Evolutionary conservation across 192 early-diverging fungal genomes (phyloP).

Genomic region (Rhizoclosmatium sp.): DNA sequence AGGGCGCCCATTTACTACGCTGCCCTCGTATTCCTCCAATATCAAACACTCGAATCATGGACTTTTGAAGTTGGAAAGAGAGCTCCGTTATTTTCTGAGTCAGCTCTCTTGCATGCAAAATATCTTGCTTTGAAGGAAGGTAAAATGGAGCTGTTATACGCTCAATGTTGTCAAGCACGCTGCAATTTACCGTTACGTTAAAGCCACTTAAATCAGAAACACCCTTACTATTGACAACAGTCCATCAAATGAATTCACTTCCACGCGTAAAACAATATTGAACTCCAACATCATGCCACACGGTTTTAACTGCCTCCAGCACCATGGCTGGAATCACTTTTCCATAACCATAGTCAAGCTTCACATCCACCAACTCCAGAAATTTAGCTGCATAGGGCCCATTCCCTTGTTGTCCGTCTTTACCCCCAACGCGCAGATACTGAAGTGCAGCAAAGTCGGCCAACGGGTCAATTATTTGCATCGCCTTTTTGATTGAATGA

Average conservation of each 20-base stretch:
- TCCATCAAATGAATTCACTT: slow-evolving; percentile 56
- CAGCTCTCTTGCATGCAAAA: slow-evolving; percentile 69
- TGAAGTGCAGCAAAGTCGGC: slow-evolving; percentile 3
- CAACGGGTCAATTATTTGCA: not conserved
- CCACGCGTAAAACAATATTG: slow-evolving; percentile 39
- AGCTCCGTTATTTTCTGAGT: slow-evolving; percentile 73
- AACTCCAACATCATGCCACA: slow-evolving; percentile 52
- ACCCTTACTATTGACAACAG: slow-evolving; percentile 48
- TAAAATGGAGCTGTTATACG: slow-evolving; percentile 60
- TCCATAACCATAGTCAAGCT: not conserved
- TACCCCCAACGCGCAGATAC: slow-evolving; percentile 1
- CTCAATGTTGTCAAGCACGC: slow-evolving; percentile 48
- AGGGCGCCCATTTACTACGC: slow-evolving; percentile 47
- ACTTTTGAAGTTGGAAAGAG: slow-evolving; percentile 60
- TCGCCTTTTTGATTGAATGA: not conserved
- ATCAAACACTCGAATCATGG: slow-evolving; percentile 63
- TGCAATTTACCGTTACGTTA: not conserved
- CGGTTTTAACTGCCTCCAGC: slow-evolving; percentile 17
- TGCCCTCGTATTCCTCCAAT: slow-evolving; percentile 70
- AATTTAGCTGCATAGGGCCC: slow-evolving; percentile 20
- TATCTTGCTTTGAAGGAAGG: slow-evolving; percentile 70
- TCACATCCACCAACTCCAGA: not conserved
- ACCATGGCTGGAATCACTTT: not conserved
- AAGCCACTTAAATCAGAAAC: not conserved
- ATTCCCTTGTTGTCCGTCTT: slow-evolving; percentile 14